phyloP scores from a whole-genome alignment of 495 filamentous ascomycete genomes.

The Penicillium goetzii region DNA sequence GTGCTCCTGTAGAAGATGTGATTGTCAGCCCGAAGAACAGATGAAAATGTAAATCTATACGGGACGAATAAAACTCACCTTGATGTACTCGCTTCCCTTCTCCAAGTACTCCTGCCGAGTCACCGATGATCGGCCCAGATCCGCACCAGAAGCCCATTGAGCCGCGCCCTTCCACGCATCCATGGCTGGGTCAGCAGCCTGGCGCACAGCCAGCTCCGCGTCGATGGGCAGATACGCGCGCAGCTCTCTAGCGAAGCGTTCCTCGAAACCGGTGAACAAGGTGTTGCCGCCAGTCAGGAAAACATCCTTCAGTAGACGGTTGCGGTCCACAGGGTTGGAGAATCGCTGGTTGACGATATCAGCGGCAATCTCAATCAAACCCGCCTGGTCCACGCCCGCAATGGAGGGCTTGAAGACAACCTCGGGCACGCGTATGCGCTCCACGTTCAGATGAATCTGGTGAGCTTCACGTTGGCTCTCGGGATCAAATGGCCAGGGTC shows the following conservation, averaged over 20 bases:
- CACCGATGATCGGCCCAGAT: constrained; percentile 49
- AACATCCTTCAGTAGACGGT: constrained; percentile 76
- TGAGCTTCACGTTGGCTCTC: constrained; percentile 79
- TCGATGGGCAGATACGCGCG: constrained; percentile 71
- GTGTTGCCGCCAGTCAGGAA: constrained; percentile 96
- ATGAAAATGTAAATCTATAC: neutral
- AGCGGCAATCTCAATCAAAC: constrained; percentile 84
- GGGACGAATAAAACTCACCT: constrained; percentile 52
- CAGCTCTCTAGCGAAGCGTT: constrained; percentile 74
- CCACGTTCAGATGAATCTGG: constrained; percentile 93
- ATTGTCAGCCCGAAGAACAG: constrained; percentile 6
- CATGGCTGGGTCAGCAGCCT: constrained; percentile 71
- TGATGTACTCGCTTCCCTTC: constrained; percentile 84
- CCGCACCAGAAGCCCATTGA: constrained; percentile 62
- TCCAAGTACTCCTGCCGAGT: constrained; percentile 79
- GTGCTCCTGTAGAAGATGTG: constrained; percentile 63
- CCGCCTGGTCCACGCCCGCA: constrained; percentile 92
- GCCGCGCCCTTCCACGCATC: constrained; percentile 95
- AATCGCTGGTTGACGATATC: constrained; percentile 84
- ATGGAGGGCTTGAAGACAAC: constrained; percentile 95
- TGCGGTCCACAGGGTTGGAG: constrained; percentile 55
- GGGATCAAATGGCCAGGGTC: constrained; percentile 81
- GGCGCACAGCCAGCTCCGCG: constrained; percentile 64
- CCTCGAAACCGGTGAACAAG: constrained; percentile 83
- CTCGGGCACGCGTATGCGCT: constrained; percentile 94